Conservation (phyloP, 345 rosid genomes). For the Corchorus olitorius region DNA sequence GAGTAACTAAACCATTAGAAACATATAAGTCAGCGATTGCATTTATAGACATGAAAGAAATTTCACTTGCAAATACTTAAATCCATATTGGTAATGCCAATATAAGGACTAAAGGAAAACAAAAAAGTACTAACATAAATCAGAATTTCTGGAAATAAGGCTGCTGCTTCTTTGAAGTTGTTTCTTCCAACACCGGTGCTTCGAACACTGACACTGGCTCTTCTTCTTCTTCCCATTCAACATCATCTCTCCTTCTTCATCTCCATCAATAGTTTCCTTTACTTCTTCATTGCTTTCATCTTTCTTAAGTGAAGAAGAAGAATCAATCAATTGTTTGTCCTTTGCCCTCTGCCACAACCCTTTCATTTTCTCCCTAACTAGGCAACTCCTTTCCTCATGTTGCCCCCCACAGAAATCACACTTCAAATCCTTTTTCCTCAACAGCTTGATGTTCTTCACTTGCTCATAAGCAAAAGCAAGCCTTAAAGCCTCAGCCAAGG, state of each 20-base stretch:
- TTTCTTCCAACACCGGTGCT: slow-evolving; percentile 43
- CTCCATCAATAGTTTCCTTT: background rate
- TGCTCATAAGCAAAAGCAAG: slow-evolving; percentile 39
- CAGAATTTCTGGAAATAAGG: slow-evolving; percentile 19
- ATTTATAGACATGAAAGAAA: too few relatives aligned
- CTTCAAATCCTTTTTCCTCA: background rate
- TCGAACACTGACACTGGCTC: slow-evolving; percentile 38
- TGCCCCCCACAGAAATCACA: slow-evolving; percentile 35
- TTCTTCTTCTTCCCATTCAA: slow-evolving; percentile 22
- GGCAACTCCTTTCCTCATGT: slow-evolving; percentile 32
- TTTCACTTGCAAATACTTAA: too few relatives aligned
- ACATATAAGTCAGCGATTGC: too few relatives aligned
- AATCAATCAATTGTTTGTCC: background rate
- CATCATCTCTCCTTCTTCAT: background rate
- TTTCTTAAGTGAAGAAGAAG: background rate
- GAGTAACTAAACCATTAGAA: background rate
- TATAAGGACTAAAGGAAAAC: background rate
- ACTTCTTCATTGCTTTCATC: background rate
- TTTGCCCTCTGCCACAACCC: slow-evolving; percentile 27
- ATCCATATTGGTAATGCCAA: too few relatives aligned
- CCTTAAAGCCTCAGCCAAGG: slow-evolving; percentile 33
- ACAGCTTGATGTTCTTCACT: slow-evolving; percentile 23
- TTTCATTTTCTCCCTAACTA: slow-evolving; percentile 30
- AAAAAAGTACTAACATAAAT: background rate
- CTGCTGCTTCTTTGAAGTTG: slow-evolving; percentile 31